Base-by-base conservation (phyloP, 352 stramenopile genomes). In the Globisporangium paroecandrum region DNA sequence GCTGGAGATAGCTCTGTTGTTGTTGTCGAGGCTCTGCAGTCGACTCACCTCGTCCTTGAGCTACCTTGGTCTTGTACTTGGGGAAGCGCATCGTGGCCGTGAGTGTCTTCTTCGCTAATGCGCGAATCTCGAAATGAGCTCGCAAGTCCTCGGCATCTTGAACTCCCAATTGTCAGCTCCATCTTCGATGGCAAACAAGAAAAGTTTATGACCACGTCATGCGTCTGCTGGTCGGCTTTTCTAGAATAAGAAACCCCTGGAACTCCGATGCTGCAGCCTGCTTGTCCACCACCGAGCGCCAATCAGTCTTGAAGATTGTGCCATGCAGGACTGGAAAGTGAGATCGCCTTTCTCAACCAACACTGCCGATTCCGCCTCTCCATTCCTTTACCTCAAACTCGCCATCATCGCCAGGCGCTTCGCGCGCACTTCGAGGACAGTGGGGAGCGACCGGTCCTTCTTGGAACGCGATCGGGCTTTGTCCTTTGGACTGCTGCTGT, bases 401-500 rank as follows among this genome's bases (percentile, higher is more conserved):
- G 25, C 41, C 29, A 56, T 38, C 41, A 62, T 51, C 64, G 64
- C 65, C 24, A 70, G 15, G 15, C 65, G 65, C 36, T 22, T 67
- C 25, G 57, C 58, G 1, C 65, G 65, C 15, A 70, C 55, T 54
- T 58, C 65, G 15, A 70, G 43, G 58, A 70, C 58, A 38, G 6
- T 57, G 3, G 65, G 65, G 10, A 67, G 25, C 43, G 25, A 4
- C 29, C 27, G 25, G 1, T 70, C 46, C n/a, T 24, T 47, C 12
- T 36, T 25, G 20, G 1, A 9, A 1, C 38, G 38, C 1, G 38
- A 20, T 20, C 13, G 53, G 13, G 13, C 25, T 36, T 38, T 20
- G 8, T 58, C 34, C 25, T 24, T 20, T 38, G 4, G 20, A 1
- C 29, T 41, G 5, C 10, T 58, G 25, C 34, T 43, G 4, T 36